Base-by-base conservation (phyloP, 2,329 filamentous ascomycete genomes). In the Hymenoscyphus linearis region DNA sequence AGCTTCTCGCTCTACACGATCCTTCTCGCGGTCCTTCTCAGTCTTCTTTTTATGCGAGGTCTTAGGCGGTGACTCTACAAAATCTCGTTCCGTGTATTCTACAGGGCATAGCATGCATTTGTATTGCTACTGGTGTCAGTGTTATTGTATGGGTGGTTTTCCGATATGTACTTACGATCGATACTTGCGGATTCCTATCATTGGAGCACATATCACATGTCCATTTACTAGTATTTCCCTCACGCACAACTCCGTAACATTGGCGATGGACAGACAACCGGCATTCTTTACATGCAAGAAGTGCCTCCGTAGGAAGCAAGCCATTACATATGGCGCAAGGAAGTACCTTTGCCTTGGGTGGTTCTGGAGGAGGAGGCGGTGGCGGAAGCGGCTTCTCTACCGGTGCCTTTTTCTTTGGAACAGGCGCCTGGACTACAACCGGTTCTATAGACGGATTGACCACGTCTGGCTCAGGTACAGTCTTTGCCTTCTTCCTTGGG, bases 141-240 rank as follows among this genome's bases (percentile, higher is more conserved):
- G 47, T 27, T 10, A 60, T 62, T 65, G 69, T 72, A 40, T 63
- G 44, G 34, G 37, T 16, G 16, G 52, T 27, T 10, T 27, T n/a
- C 57, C 35, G 1, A 27, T 35, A 52, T 61, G 31, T 62, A 80
- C 86, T 81, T 80, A 90, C 88, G 61, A 96, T 93, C n/a, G 95
- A 97, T 52, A 96, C 88, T 67, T 91, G 87, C 4, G 93, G 92
- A 70, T 88, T 93, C 73, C 92, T 91, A 73, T 99, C 95, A 71
- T 99, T 99, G 40, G 86, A 81, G 75, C 95, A 99, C 84, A 93
- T 96, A 75, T 98, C 95, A 74, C 95, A 99, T 47, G 88, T 85
- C 95, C 95, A 99, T 75, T 96, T 96, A 52, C 82, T 83, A 35
- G 85, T 82, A 59, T 81, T 82, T 50, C 90, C 85, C 56, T 88